These are phyloP conservation scores for Dryas drummondii DNA, from an alignment of 306 rosid genomes.

Conservation along the genomic window DNA sequence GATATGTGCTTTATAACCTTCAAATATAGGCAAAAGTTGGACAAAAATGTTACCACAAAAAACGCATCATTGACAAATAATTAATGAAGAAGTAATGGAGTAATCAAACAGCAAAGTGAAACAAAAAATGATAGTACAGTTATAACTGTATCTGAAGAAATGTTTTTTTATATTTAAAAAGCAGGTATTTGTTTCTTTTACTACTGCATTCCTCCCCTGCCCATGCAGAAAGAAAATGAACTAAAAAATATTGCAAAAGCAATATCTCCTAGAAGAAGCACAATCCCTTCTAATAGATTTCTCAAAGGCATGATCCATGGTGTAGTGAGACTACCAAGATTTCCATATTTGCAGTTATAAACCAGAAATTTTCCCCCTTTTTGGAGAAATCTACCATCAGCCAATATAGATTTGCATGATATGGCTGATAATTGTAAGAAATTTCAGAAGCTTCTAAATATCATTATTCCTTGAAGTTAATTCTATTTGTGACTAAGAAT, in stretches of 20 bases:
- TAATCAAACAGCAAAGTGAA: neutral
- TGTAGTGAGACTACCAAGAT: neutral
- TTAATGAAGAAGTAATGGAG: neutral
- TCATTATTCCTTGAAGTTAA: neutral
- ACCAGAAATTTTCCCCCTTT: neutral
- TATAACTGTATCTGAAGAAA: no score
- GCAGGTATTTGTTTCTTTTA: no score
- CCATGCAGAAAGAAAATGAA: no score
- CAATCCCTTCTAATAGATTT: neutral
- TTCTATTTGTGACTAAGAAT: neutral
- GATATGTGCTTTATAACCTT: conserved; percentile 40
- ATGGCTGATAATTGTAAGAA: neutral
- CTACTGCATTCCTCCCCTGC: no score
- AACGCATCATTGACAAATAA: neutral
- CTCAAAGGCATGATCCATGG: neutral
- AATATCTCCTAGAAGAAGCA: no score
- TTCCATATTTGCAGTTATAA: neutral
- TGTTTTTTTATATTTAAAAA: no score
- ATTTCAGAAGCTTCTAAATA: neutral
- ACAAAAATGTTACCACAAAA: neutral
- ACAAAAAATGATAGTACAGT: neutral
- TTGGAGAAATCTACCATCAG: no score
- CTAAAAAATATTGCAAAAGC: neutral
- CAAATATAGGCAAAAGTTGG: conserved; percentile 17
- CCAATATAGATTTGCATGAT: neutral